Percentiles rank a stretch among this genome's conserved stretches.
These are phyloP conservation scores for Haematococcus sp. DNA, from an alignment of 139 green algal species.

Conservation along the genomic window DNA sequence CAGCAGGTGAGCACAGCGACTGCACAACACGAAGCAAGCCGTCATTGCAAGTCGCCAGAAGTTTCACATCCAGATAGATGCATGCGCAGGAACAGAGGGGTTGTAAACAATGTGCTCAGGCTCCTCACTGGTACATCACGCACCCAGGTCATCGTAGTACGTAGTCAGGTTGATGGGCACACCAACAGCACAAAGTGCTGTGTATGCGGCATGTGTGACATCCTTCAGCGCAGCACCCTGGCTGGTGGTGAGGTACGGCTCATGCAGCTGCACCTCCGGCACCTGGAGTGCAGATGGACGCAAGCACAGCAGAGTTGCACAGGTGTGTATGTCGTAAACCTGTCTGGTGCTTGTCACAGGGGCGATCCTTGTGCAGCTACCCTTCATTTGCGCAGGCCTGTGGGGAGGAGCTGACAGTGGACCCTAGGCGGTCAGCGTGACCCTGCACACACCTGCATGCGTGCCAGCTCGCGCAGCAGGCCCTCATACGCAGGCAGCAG, in stretches of 20 bases:
- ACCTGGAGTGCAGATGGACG: conserved; percentile 12
- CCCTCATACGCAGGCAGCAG: conserved; percentile 74
- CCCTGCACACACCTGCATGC: conserved; percentile 13
- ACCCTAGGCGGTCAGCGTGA: too few species aligned
- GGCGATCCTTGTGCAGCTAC: neutral
- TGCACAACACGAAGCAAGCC: neutral
- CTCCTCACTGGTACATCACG: too few species aligned
- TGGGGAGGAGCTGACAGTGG: too few species aligned
- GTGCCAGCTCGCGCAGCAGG: conserved; percentile 62
- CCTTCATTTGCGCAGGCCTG: too few species aligned
- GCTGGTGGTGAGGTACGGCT: conserved; percentile 68
- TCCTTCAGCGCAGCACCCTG: conserved; percentile 24
- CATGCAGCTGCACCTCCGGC: conserved; percentile 77
- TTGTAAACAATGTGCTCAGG: too few species aligned
- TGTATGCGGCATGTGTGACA: conserved; percentile 56
- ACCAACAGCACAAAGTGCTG: conserved; percentile 43
- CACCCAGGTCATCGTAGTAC: conserved; percentile 77
- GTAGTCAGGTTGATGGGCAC: conserved; percentile 73
- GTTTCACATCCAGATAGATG: too few species aligned
- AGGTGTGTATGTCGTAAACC: too few species aligned
- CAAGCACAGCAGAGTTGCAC: too few species aligned
- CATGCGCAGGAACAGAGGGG: too few species aligned
- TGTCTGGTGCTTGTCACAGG: neutral
- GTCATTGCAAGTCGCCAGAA: neutral
- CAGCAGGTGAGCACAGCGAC: too few species aligned